Conservation (phyloP, 2,329 filamentous ascomycete species). For the Cercospora sesami region DNA sequence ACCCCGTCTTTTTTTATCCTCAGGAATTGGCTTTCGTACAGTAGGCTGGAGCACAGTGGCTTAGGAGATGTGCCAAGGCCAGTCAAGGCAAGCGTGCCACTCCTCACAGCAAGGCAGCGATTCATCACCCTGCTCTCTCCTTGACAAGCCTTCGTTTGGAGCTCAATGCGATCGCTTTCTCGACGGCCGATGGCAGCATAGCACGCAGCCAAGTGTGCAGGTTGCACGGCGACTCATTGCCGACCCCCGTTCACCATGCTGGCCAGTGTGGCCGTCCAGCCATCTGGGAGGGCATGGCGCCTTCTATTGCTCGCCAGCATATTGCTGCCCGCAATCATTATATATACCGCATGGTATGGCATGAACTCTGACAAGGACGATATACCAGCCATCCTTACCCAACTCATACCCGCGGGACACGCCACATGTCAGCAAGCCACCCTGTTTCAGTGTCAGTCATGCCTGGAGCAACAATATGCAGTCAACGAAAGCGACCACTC, state of each 20-base stretch:
- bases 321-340: slow-evolving; percentile 10
- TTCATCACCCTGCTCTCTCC: background rate
- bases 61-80: background rate
- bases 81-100: background rate
- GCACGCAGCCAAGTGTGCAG: background rate
- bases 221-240: background rate
- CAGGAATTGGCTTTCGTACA: background rate
- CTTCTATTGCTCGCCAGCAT: slow-evolving; percentile 16
- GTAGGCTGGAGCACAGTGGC: background rate
- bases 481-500: slow-evolving; percentile 18
- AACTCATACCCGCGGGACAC: slow-evolving; percentile 29
- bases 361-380: slow-evolving; percentile 28
- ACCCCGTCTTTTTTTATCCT: background rate
- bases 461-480: slow-evolving; percentile 20
- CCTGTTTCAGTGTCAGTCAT: slow-evolving; percentile 24
- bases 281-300: slow-evolving; percentile 13
- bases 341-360: slow-evolving; percentile 28
- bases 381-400: slow-evolving; percentile 24
- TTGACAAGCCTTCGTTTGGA: background rate
- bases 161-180: background rate
- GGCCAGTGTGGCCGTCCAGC: slow-evolving; percentile 9
- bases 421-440: slow-evolving; percentile 26
- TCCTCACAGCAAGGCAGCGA: background rate
- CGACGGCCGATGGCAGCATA: background rate
- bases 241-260: background rate